Percentiles rank a stretch among this genome's conserved stretches.
Conservation (phyloP, 768 basidiomycete genomes). For the Serendipita vermifera region DNA sequence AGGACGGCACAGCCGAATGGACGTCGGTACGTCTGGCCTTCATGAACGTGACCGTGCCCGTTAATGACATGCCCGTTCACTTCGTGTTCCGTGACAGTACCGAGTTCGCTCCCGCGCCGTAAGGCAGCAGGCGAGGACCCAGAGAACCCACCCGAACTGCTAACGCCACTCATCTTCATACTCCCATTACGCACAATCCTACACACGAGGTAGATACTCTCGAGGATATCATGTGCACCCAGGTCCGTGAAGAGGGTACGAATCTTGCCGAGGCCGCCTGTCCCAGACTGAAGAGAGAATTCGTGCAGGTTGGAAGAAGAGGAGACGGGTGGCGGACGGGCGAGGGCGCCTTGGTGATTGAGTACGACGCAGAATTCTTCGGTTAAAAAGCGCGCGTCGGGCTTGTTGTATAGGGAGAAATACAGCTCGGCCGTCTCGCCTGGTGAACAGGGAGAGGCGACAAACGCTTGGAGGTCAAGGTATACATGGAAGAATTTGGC, state of each 20-base stretch:
- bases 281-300: conserved; percentile 18
- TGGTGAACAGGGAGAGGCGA: conserved; percentile 77
- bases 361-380: conserved; percentile 86
- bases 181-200: conserved; percentile 79
- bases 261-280: conserved; percentile 44
- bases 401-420: conserved; percentile 84
- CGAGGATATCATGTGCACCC: conserved; percentile 71
- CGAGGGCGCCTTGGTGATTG: conserved; percentile 80
- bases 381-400: conserved; percentile 73
- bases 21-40: conserved; percentile 40
- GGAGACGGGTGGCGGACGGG: conserved; percentile 28
- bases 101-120: conserved; percentile 36
- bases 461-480: conserved; percentile 83
- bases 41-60: neutral
- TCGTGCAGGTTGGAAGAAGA: conserved; percentile 26
- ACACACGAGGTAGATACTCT: conserved; percentile 81
- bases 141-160: conserved; percentile 26
- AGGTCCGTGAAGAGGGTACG: conserved; percentile 85
- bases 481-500: conserved; percentile 81
- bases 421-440: conserved; percentile 89
- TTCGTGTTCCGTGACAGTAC: conserved; percentile 24
- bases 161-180: conserved; percentile 51
- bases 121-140: neutral
- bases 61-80: conserved; percentile 12
- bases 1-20: conserved; percentile 95